phyloP scores from a whole-genome alignment of 169 alveolate species.

The Cystoisospora suis region DNA sequence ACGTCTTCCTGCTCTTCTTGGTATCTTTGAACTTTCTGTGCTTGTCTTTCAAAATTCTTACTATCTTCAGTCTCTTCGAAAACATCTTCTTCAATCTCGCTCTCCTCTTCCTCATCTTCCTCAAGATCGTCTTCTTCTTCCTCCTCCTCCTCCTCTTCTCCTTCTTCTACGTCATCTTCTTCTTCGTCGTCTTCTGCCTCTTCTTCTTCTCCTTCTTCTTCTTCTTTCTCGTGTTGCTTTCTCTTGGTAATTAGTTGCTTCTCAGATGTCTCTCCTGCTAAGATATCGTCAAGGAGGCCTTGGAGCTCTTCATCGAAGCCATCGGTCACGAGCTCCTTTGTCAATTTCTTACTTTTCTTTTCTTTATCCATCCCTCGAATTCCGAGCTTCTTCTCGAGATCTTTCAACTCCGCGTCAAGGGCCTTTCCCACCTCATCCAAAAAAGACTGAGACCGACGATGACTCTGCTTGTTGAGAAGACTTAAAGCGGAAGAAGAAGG shows the following conservation, averaged over 20 bases:
- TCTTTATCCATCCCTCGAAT: not conserved
- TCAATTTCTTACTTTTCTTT: conserved; percentile 36
- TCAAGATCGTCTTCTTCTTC: not conserved
- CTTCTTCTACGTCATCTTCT: not conserved
- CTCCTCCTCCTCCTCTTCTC: not conserved
- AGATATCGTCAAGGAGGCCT: conserved; percentile 43
- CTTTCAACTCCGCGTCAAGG: conserved; percentile 44
- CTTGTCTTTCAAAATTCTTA: not conserved
- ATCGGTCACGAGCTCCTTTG: conserved; percentile 51
- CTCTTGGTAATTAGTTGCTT: not conserved
- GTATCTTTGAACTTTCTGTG: not conserved
- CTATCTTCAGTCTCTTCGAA: not conserved
- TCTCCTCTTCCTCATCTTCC: not conserved
- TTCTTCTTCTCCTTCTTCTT: not conserved
- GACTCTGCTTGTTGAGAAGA: no score
- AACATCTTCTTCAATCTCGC: not conserved
- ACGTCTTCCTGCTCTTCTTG: not conserved
- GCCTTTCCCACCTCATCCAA: conserved; percentile 16
- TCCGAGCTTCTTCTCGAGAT: conserved; percentile 31
- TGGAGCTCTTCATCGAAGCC: conserved; percentile 62
- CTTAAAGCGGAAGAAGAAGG: no score
- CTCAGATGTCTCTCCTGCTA: not conserved
- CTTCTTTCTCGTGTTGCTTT: not conserved
- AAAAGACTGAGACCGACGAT: no score
- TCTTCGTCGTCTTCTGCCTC: conserved; percentile 24